Base-by-base conservation (phyloP, 139 green algal genomes). In the Medakamo hakoo region DNA sequence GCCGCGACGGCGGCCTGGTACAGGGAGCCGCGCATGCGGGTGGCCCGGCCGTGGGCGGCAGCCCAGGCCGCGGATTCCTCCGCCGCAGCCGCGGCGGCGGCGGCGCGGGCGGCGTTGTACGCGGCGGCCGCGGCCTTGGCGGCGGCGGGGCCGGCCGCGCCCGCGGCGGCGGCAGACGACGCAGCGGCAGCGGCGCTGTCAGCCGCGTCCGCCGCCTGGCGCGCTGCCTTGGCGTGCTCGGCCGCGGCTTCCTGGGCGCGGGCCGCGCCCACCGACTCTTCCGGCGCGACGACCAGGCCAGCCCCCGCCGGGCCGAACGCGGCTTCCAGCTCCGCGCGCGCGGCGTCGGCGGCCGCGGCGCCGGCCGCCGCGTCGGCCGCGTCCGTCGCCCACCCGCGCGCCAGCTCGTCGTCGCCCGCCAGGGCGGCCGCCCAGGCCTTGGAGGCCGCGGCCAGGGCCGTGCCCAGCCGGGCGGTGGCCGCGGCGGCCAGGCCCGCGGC, bases 401-500 rank as follows among this genome's bases (percentile, higher is more conserved):
- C n/a, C n/a, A n/a, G n/a, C n/a, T n/a, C n/a, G n/a, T n/a, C n/a
- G n/a, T n/a, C n/a, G 40, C 9, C 16, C 40, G 40, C 40, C 9
- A 52, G 9, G 9, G 40, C 40, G 40, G 40, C 40, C 40, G 40
- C 40, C 40, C 40, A 52, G 9, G 40, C 40, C 9, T 21, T 32
- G 24, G 26, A 40, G 24, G 61, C 48, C 23, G 61, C 24, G 40
- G 20, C 24, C 61, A 66, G 23, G 19, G 57, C n/a, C 1, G 40
- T 40, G 4, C 24, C 61, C 1, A 23, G 3, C 4, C 49, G 32
- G 26, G 57, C 23, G 5, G 61, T 59, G 61, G 61, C 40, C 1
- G 61, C 61, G 40, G 48, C 30, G 1, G n/a, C 48, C 61, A 66
- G 61, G 40, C 61, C 61, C 3, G 48, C n/a, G 0, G 61, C 61